These are phyloP conservation scores for Phytophthora sojae DNA, from an alignment of 352 stramenopile genomes.

Conservation along the genomic window DNA sequence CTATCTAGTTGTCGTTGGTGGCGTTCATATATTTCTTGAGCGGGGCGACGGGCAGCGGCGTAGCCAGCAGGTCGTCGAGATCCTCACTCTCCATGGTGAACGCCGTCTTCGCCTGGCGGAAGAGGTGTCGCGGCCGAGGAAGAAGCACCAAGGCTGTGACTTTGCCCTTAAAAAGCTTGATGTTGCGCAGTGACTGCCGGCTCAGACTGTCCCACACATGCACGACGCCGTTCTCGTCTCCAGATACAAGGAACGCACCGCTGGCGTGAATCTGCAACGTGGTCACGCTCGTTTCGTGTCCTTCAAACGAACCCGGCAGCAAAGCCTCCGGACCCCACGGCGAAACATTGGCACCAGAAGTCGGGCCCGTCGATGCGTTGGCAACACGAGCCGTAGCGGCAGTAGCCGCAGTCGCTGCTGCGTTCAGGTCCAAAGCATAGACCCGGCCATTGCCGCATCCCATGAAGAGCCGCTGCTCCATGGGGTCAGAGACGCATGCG, in stretches of 20 bases:
- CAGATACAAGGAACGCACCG: slow-evolving; percentile 67
- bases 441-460: slow-evolving; percentile 76
- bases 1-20: slow-evolving; percentile 31
- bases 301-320: slow-evolving; percentile 66
- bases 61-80: slow-evolving; percentile 38
- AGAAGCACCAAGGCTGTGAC: slow-evolving; percentile 64
- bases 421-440: slow-evolving; percentile 75
- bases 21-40: slow-evolving; percentile 85
- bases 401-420: slow-evolving; percentile 60
- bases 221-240: slow-evolving; percentile 64
- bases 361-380: slow-evolving; percentile 33
- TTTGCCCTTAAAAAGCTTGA: slow-evolving; percentile 74
- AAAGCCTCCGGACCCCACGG: slow-evolving; percentile 56
- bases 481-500: slow-evolving; percentile 58
- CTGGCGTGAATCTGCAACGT: slow-evolving; percentile 65
- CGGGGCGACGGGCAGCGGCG: slow-evolving; percentile 64
- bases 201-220: slow-evolving; percentile 76
- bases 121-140: slow-evolving; percentile 61
- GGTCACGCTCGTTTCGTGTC: slow-evolving; percentile 68
- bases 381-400: slow-evolving; percentile 62
- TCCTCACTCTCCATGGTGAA: slow-evolving; percentile 37
- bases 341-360: slow-evolving; percentile 15
- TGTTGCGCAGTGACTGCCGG: slow-evolving; percentile 68
- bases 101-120: slow-evolving; percentile 60
- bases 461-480: slow-evolving; percentile 79